phyloP scores from a whole-genome alignment of 495 filamentous ascomycete genomes.

The Aspergillus panamensis region DNA sequence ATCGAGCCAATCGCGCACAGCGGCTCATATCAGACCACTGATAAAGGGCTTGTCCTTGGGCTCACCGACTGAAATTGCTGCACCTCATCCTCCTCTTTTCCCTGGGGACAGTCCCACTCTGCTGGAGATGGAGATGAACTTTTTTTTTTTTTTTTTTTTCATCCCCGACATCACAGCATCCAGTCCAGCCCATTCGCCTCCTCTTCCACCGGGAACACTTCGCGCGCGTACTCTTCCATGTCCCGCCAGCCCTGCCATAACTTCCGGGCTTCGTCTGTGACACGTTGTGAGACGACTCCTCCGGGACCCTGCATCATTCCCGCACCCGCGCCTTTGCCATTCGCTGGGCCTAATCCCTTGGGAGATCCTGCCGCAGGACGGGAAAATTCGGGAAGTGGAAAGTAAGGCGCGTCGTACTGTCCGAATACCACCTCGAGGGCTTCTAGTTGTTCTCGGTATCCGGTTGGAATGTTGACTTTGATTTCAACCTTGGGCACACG shows the following conservation, averaged over 20 bases:
- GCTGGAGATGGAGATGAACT: too few species aligned
- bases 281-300: slow-evolving; percentile 47
- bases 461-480: slow-evolving; percentile 78
- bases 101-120: neutral
- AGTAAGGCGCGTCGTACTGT: slow-evolving; percentile 61
- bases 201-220: slow-evolving; percentile 94
- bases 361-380: slow-evolving; percentile 44
- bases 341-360: slow-evolving; percentile 53
- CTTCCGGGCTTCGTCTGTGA: slow-evolving; percentile 68
- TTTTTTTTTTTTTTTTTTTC: too few species aligned
- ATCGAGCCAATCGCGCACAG: slow-evolving; percentile 19
- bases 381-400: slow-evolving; percentile 51
- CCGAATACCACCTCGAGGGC: slow-evolving; percentile 63
- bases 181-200: slow-evolving; percentile 87
- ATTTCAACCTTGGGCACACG: slow-evolving; percentile 72
- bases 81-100: slow-evolving; percentile 1
- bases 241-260: slow-evolving; percentile 90
- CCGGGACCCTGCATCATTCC: slow-evolving; percentile 57
- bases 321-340: slow-evolving; percentile 59
- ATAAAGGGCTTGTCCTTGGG: slow-evolving; percentile 13
- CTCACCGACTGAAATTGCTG: slow-evolving; percentile 16
- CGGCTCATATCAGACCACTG: slow-evolving; percentile 13
- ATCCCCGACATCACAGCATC: slow-evolving; percentile 57
- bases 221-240: slow-evolving; percentile 91
- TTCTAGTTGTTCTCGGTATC: slow-evolving; percentile 86